A percentile compares a stretch with the other conserved stretches of the same genome.
phyloP scores from a whole-genome alignment of 306 rosid species.

The Pterocarpus macrocarpus region DNA sequence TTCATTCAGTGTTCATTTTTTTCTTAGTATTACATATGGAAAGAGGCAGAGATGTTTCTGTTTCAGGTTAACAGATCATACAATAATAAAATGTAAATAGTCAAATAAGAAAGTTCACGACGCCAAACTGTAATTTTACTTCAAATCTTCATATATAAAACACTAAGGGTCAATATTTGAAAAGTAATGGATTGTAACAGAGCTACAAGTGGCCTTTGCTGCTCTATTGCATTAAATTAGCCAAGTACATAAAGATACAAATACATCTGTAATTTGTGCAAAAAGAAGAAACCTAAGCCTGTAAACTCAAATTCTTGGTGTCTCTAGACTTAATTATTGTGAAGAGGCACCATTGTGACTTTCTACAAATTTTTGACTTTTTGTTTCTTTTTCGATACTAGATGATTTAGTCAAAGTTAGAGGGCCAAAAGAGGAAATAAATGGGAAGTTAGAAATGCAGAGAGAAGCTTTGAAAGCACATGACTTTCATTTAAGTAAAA shows the following conservation, averaged over 20 bases:
- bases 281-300: background rate
- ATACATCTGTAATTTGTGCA: background rate
- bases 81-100: background rate
- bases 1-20: background rate
- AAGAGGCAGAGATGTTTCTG: background rate
- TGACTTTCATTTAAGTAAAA: too few relatives aligned
- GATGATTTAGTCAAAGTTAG: too few relatives aligned
- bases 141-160: background rate
- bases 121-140: background rate
- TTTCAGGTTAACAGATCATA: too few relatives aligned
- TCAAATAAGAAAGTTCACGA: background rate
- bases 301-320: constrained; percentile 5
- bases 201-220: constrained; percentile 26
- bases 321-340: constrained; percentile 19
- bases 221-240: constrained; percentile 11
- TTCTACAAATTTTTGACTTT: background rate
- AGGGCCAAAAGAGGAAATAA: too few relatives aligned
- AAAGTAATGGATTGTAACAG: background rate
- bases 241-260: background rate
- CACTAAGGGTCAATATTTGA: background rate
- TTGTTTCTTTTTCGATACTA: background rate
- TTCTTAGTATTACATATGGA: background rate
- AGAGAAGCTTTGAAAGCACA: too few relatives aligned
- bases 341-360: constrained; percentile 1
- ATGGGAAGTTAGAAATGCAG: too few relatives aligned